Percentiles rank a stretch among this genome's conserved stretches.
Evolutionary conservation across 1,139 yeast species (phyloP).

Genomic region (Debaryomyces coudertii): DNA sequence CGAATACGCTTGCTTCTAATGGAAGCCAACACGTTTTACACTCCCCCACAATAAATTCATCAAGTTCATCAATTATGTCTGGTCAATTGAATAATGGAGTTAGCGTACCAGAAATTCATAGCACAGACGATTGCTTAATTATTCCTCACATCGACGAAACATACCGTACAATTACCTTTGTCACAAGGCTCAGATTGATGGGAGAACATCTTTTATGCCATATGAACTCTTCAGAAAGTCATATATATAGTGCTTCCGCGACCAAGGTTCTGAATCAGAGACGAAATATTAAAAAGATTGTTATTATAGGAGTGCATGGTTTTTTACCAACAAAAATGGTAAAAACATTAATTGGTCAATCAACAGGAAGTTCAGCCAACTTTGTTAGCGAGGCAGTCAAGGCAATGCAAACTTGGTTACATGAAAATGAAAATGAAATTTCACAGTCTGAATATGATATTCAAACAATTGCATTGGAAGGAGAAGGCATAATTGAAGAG

Average conservation of each 20-base stretch:
- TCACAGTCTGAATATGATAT: constrained; percentile 28
- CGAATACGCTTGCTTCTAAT: constrained; percentile 1
- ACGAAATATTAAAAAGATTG: constrained; percentile 31
- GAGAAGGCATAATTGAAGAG: constrained; percentile 51
- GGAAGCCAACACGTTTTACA: neutral
- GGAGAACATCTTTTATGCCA: constrained; percentile 37
- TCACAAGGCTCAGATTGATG: constrained; percentile 42
- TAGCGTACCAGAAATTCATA: neutral
- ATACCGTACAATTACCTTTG: constrained; percentile 41
- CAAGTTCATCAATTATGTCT: neutral
- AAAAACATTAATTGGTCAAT: constrained; percentile 46
- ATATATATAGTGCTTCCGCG: constrained; percentile 32
- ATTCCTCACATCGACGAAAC: constrained; percentile 35
- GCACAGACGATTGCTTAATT: constrained; percentile 10
- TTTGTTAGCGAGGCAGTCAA: constrained; percentile 39
- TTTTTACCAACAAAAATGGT: constrained; percentile 58
- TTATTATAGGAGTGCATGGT: constrained; percentile 54
- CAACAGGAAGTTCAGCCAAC: constrained; percentile 46
- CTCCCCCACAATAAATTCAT: neutral
- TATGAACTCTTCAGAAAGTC: constrained; percentile 33
- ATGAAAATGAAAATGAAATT: constrained; percentile 25
- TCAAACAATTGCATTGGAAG: constrained; percentile 55
- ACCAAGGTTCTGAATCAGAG: constrained; percentile 21
- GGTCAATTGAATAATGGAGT: neutral
- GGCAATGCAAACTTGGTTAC: constrained; percentile 45